These are phyloP conservation scores for Juglanconis sp. DNA, from an alignment of 2,329 filamentous ascomycete genomes.

Conservation along the genomic window DNA sequence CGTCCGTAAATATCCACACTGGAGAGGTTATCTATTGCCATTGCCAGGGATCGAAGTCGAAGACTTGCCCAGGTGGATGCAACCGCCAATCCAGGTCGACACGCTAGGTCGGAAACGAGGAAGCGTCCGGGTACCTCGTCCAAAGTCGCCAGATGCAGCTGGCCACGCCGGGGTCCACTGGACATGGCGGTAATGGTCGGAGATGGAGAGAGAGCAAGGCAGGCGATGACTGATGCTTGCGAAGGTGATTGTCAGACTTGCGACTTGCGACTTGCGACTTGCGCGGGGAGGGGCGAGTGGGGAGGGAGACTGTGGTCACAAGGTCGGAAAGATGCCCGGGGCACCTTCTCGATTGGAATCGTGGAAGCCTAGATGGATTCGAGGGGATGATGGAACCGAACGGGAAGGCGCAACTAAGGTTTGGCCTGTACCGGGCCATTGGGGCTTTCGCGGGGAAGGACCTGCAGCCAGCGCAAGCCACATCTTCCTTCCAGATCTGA, in stretches of 20 bases:
- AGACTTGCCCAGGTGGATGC: no score
- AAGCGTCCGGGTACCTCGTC: background rate
- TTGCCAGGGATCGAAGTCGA: no score
- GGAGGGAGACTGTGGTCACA: no score
- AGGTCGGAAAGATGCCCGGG: background rate
- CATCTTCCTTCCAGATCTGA: slow-evolving; percentile 8
- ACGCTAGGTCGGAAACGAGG: background rate
- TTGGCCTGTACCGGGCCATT: background rate
- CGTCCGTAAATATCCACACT: no score
- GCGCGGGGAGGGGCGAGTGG: no score
- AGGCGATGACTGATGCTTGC: background rate
- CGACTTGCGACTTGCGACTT: no score
- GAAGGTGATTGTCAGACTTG: background rate
- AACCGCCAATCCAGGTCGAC: background rate
- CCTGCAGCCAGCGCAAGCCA: background rate
- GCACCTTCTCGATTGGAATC: background rate
- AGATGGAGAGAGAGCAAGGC: background rate
- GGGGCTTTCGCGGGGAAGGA: background rate
- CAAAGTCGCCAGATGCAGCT: slow-evolving; percentile 11
- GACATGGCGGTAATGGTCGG: background rate
- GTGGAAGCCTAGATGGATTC: background rate
- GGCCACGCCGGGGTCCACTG: background rate
- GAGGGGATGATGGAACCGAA: background rate
- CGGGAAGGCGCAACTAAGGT: slow-evolving; percentile 1
- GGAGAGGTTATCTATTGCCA: no score